A percentile compares a stretch with the other conserved stretches of the same genome.
phyloP scores from a whole-genome alignment of 208 protist genomes.

The Trypanosoma conorhini region DNA sequence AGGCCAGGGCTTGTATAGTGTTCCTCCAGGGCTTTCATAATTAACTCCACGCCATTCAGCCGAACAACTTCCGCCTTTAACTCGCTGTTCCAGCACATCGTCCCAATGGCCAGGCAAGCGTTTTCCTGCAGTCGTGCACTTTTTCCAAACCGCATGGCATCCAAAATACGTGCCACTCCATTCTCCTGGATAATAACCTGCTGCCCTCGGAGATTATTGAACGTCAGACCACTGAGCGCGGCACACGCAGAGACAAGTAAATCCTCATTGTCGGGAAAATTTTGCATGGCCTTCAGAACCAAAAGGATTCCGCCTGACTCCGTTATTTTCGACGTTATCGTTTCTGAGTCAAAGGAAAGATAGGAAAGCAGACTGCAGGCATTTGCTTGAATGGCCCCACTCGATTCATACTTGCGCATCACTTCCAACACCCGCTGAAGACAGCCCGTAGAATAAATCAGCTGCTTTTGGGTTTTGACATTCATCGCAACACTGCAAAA shows the following conservation, averaged over 20 bases:
- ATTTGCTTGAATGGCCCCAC: constrained; percentile 77
- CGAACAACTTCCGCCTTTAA: constrained; percentile 89
- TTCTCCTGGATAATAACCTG: constrained; percentile 77
- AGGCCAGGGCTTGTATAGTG: constrained; percentile 81
- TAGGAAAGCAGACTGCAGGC: constrained; percentile 88
- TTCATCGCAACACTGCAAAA: constrained; percentile 82
- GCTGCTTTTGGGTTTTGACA: constrained; percentile 81
- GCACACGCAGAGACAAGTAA: constrained; percentile 83
- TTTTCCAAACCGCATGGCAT: constrained; percentile 78
- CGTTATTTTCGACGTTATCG: constrained; percentile 84
- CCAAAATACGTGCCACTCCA: constrained; percentile 75
- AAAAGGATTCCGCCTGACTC: constrained; percentile 67
- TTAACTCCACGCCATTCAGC: constrained; percentile 71
- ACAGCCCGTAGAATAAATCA: constrained; percentile 77
- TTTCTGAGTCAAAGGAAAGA: constrained; percentile 91
- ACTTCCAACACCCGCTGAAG: constrained; percentile 74
- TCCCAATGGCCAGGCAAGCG: constrained; percentile 86
- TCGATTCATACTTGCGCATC: constrained; percentile 62
- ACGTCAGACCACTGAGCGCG: constrained; percentile 84
- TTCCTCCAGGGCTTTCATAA: constrained; percentile 81
- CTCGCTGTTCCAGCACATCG: constrained; percentile 93
- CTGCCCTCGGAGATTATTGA: constrained; percentile 85
- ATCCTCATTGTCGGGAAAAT: constrained; percentile 77
- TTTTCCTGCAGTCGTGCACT: constrained; percentile 87
- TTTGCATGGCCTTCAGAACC: constrained; percentile 82